These are phyloP conservation scores for Aspergillus uvarum DNA, from an alignment of 2,329 filamentous ascomycete species.

Conservation along the genomic window DNA sequence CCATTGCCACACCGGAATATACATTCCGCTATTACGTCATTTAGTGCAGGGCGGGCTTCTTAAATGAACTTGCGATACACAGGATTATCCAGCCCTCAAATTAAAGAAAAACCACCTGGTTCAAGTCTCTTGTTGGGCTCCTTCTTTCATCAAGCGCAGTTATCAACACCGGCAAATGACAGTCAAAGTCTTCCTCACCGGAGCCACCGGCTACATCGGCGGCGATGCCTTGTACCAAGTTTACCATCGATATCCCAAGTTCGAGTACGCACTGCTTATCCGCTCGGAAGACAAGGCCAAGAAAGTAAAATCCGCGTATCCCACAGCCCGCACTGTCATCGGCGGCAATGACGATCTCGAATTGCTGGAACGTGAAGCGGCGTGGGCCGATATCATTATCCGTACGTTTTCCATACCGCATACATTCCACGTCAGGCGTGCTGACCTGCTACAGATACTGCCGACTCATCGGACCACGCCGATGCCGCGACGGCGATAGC, in stretches of 20 bases:
- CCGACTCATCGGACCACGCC: conserved; percentile 14
- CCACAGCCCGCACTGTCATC: not conserved
- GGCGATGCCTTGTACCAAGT: conserved; percentile 44
- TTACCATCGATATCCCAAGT: conserved; percentile 22
- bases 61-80: no score
- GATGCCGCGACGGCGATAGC: conserved; percentile 9
- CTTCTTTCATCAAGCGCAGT: no score
- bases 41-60: no score
- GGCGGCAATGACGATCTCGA: conserved; percentile 3
- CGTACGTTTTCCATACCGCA: conserved; percentile 2
- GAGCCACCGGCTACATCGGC: conserved; percentile 30
- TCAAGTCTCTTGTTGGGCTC: no score
- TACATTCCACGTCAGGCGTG: not conserved
- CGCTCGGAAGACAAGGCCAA: conserved; percentile 7
- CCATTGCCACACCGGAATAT: no score
- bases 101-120: no score
- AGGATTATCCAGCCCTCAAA: no score
- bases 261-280: conserved; percentile 7
- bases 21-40: no score
- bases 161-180: no score
- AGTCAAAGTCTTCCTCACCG: not conserved
- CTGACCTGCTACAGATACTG: conserved; percentile 4
- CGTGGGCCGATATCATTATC: conserved; percentile 15
- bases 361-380: conserved; percentile 7
- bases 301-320: conserved; percentile 9